A percentile compares a stretch with the other conserved stretches of the same genome.
Conservation (phyloP, 2,329 filamentous ascomycete species). For the Didymosphaeria variabile region DNA sequence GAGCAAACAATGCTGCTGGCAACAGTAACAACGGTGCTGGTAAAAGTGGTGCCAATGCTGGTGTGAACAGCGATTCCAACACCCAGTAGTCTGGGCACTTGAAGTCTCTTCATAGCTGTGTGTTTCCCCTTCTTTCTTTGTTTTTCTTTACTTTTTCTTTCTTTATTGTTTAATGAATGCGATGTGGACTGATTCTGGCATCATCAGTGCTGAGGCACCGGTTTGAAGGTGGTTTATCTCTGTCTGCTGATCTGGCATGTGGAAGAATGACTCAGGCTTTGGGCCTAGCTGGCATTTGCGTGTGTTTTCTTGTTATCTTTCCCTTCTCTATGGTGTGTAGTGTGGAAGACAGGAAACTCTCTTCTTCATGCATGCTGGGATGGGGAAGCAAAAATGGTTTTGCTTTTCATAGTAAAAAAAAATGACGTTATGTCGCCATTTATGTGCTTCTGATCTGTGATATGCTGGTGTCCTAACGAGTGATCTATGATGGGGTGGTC, state of each 20-base stretch:
- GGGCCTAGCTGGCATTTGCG: background rate
- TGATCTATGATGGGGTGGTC: background rate
- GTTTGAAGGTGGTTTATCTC: background rate
- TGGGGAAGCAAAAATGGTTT: conserved; percentile 3
- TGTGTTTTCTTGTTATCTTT: conserved; percentile 3
- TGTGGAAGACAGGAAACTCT: conserved; percentile 11
- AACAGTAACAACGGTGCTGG: background rate
- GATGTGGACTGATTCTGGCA: background rate
- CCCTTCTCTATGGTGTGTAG: background rate
- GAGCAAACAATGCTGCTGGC: background rate
- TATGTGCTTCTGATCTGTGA: background rate
- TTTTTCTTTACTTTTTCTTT: background rate
- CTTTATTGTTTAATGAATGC: background rate
- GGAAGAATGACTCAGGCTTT: background rate
- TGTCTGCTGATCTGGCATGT: conserved; percentile 1
- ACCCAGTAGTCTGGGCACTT: background rate
- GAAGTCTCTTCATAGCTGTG: background rate
- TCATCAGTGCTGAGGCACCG: background rate
- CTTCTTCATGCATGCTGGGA: conserved; percentile 11
- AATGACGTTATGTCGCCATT: conserved; percentile 3
- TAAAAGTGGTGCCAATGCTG: background rate
- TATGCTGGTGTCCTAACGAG: background rate
- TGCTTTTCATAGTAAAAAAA: conserved; percentile 1
- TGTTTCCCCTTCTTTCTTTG: background rate
- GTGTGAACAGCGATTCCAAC: background rate